A percentile compares a stretch with the other conserved stretches of the same genome.
Evolutionary conservation across 768 basidiomycete genomes (phyloP).

Genomic region (Mycena belliarum): DNA sequence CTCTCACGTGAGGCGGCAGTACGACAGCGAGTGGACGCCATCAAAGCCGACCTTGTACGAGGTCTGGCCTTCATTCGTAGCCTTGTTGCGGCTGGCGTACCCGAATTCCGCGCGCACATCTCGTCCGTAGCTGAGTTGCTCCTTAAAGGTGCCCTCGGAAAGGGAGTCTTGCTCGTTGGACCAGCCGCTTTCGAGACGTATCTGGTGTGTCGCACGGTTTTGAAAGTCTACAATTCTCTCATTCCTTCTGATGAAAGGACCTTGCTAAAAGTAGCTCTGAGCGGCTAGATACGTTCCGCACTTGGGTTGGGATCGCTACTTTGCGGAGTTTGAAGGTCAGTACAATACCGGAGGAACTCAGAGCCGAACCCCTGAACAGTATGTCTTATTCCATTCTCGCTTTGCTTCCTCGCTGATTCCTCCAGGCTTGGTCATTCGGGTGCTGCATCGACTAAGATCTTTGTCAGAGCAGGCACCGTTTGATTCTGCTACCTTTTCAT

Average conservation of each 20-base stretch:
- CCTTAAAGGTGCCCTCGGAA: constrained; percentile 62
- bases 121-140: constrained; percentile 59
- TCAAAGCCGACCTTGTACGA: constrained; percentile 59
- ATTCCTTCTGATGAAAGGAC: constrained; percentile 42
- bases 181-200: constrained; percentile 71
- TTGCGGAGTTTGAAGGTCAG: constrained; percentile 69
- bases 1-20: constrained; percentile 75
- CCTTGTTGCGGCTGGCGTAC: constrained; percentile 50
- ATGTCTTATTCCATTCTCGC: constrained; percentile 26
- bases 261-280: constrained; percentile 74
- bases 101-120: constrained; percentile 58
- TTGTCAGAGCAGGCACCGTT: constrained; percentile 82
- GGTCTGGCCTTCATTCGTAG: constrained; percentile 72
- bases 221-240: background rate
- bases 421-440: constrained; percentile 76
- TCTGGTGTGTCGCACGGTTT: constrained; percentile 47
- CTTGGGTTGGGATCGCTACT: constrained; percentile 83
- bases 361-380: constrained; percentile 67
- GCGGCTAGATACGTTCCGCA: constrained; percentile 64
- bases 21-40: constrained; percentile 54
- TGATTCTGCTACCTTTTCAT: constrained; percentile 84
- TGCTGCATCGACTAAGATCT: constrained; percentile 81
- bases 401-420: background rate
- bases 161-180: constrained; percentile 65
- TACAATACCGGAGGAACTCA: constrained; percentile 70